Evolutionary conservation across 2,329 filamentous ascomycete genomes (phyloP).

Genomic region (Botrytis deweyae): DNA sequence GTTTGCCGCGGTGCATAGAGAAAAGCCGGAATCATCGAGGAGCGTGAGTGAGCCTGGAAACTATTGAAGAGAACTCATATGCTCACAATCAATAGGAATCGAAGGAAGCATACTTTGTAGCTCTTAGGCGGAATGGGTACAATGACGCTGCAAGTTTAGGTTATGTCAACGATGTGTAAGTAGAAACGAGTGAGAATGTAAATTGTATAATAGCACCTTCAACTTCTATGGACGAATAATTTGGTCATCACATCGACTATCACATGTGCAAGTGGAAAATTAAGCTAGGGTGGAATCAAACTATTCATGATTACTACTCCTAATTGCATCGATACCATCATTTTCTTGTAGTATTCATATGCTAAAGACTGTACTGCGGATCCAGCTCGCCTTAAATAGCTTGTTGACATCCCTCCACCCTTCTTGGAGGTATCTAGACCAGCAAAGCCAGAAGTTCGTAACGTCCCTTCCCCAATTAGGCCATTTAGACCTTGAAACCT

Average conservation of each 20-base stretch:
- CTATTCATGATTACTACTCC: constrained; percentile 20
- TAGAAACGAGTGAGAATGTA: not conserved
- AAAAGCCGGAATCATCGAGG: constrained; percentile 90
- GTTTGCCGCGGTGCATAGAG: constrained; percentile 77
- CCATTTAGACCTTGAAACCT: constrained; percentile 98
- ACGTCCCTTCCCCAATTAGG: constrained; percentile 25
- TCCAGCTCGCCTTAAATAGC: constrained; percentile 15
- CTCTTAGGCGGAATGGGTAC: constrained; percentile 64
- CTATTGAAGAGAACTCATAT: not conserved
- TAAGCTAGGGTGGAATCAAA: not conserved
- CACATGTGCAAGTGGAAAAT: not conserved
- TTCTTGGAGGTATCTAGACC: constrained; percentile 27
- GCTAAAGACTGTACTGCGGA: constrained; percentile 14
- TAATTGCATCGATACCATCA: constrained; percentile 20
- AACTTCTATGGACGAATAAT: not conserved
- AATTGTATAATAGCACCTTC: not conserved
- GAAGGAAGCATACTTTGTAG: constrained; percentile 84
- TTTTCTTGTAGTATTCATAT: constrained; percentile 21
- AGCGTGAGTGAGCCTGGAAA: constrained; percentile 56
- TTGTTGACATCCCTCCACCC: constrained; percentile 18
- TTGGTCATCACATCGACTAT: not conserved
- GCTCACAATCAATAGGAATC: constrained; percentile 60
- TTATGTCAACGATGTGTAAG: constrained; percentile 4
- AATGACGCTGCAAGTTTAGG: constrained; percentile 12
- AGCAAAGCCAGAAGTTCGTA: constrained; percentile 31